These are phyloP conservation scores for Rusavskia elegans DNA, from an alignment of 495 filamentous ascomycete genomes.

Conservation along the genomic window DNA sequence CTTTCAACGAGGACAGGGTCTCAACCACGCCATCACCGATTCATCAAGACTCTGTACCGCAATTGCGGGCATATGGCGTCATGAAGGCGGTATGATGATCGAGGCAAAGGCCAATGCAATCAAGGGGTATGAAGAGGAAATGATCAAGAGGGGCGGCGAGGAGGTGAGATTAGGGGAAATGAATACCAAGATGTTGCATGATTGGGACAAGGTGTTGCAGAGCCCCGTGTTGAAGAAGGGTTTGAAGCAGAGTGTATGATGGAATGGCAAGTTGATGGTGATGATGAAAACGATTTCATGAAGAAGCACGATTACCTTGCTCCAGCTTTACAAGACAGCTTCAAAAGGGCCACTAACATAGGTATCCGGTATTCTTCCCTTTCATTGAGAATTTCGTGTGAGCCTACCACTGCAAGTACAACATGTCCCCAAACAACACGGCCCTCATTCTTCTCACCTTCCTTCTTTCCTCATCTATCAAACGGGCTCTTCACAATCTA, in stretches of 20 bases:
- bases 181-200: conserved; percentile 27
- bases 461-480: too few species aligned
- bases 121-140: conserved; percentile 27
- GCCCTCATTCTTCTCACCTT: too few species aligned
- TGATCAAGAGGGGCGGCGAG: conserved; percentile 28
- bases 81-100: neutral
- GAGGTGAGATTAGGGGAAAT: conserved; percentile 24
- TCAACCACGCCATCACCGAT: conserved; percentile 30
- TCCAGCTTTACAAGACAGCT: too few species aligned
- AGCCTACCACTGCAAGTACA: too few species aligned
- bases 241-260: neutral
- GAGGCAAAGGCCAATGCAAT: conserved; percentile 12
- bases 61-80: conserved; percentile 7
- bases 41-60: conserved; percentile 24
- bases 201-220: conserved; percentile 19
- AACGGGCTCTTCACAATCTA: too few species aligned
- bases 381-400: too few species aligned
- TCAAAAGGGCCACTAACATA: too few species aligned
- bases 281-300: too few species aligned
- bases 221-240: neutral
- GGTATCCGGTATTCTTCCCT: too few species aligned
- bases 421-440: too few species aligned
- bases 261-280: neutral
- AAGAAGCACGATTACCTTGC: too few species aligned
- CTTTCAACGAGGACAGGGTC: conserved; percentile 30